Conservation (phyloP, 2,329 filamentous ascomycete genomes). For the Ilyonectria destructans region DNA sequence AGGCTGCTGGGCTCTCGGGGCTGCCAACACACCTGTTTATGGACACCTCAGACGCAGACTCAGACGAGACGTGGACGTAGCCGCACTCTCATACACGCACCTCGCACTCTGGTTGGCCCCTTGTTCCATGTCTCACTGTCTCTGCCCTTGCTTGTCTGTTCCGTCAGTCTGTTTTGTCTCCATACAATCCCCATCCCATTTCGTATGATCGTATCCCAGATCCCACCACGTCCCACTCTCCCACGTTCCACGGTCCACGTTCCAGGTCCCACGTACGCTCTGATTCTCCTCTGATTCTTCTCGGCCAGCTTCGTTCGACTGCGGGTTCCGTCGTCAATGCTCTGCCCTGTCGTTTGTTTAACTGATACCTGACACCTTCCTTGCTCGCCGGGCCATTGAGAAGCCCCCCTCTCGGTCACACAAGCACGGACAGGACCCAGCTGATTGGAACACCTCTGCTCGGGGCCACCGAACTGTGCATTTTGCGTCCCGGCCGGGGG, state of each 20-base stretch:
- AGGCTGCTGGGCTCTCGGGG: conserved; percentile 29
- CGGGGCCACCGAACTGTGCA: conserved; percentile 25
- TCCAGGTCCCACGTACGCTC: conserved; percentile 12
- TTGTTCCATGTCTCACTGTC: conserved; percentile 19
- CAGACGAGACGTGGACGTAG: conserved; percentile 8
- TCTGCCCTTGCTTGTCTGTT: background rate
- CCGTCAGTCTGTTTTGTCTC: background rate
- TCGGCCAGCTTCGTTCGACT: background rate
- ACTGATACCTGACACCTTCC: conserved; percentile 18
- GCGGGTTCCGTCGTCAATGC: conserved; percentile 20
- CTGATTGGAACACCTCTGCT: conserved; percentile 39
- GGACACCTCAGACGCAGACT: conserved; percentile 24
- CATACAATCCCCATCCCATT: background rate
- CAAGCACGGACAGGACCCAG: conserved; percentile 32
- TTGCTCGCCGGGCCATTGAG: conserved; percentile 13
- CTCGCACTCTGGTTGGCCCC: conserved; percentile 20
- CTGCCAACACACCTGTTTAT: conserved; percentile 32
- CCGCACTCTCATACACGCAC: conserved; percentile 15
- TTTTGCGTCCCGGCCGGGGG: conserved; percentile 7
- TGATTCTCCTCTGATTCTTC: background rate
- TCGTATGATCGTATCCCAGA: background rate
- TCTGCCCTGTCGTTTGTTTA: conserved; percentile 2
- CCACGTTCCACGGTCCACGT: conserved; percentile 17
- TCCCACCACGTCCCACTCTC: conserved; percentile 14
- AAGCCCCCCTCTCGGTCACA: background rate